A percentile compares a stretch with the other conserved stretches of the same genome.
Conservation (phyloP, 768 basidiomycete species). For the Rhizopogon roseolus region DNA sequence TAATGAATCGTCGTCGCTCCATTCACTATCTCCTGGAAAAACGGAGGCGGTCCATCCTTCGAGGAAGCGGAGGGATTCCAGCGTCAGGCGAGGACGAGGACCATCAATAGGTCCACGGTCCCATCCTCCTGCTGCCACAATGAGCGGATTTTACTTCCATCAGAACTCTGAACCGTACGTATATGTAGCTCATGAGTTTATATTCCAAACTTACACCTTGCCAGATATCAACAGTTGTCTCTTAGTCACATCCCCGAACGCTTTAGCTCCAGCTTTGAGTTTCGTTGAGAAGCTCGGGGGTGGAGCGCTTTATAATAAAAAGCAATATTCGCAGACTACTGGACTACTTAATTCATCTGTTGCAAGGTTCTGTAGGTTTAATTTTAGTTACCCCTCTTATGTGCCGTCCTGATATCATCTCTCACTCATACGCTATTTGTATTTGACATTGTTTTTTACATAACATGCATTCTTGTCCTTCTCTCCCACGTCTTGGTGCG, state of each 20-base stretch:
- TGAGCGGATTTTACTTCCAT: conserved; percentile 93
- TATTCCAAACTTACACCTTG: conserved; percentile 5
- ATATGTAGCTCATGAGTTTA: conserved; percentile 13
- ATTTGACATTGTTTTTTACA: not conserved
- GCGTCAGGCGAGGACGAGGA: conserved; percentile 40
- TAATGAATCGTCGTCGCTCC: conserved; percentile 20
- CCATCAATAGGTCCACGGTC: conserved; percentile 44
- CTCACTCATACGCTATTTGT: not conserved
- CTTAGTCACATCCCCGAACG: conserved; percentile 73
- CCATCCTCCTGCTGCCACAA: conserved; percentile 55
- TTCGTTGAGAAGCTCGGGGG: conserved; percentile 49
- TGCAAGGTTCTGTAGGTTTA: not conserved
- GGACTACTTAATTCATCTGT: not conserved
- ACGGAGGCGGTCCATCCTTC: conserved; percentile 33
- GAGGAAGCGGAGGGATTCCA: conserved; percentile 41
- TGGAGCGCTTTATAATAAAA: conserved; percentile 1
- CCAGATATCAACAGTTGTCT: conserved; percentile 85
- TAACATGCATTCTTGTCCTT: not conserved
- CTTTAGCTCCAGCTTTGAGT: conserved; percentile 78
- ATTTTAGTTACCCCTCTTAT: conserved; percentile 1
- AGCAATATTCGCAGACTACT: conserved; percentile 3
- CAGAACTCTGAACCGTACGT: conserved; percentile 88
- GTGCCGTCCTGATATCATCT: not conserved
- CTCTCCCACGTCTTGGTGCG: not conserved
- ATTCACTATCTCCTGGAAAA: conserved; percentile 30